Evolutionary conservation across 768 basidiomycete genomes (phyloP).

Genomic region (Tulasnella sp.): DNA sequence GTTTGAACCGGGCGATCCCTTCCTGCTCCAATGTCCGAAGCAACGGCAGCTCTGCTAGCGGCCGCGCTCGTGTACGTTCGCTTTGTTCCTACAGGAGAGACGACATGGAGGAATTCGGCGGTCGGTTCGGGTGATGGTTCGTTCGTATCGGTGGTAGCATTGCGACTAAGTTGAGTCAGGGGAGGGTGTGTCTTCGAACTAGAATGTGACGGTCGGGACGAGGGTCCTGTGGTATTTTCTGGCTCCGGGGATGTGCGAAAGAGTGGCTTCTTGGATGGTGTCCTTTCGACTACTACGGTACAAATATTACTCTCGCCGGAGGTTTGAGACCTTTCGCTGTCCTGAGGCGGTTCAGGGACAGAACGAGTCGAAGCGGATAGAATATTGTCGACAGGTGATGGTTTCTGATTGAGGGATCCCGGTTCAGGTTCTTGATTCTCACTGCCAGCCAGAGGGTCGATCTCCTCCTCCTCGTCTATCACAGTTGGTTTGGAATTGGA

Average conservation of each 20-base stretch:
- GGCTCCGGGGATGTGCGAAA: neutral
- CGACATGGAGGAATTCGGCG: constrained; percentile 14
- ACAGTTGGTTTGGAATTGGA: neutral
- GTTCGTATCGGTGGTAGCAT: neutral
- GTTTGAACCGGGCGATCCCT: neutral
- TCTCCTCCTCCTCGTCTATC: neutral
- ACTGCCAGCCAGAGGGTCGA: neutral
- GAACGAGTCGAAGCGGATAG: neutral
- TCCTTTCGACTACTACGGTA: neutral
- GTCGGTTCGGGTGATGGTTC: neutral
- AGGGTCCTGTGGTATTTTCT: too few relatives aligned
- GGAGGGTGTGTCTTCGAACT: neutral
- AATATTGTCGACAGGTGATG: neutral
- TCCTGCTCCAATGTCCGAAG: neutral
- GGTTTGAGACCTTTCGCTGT: neutral
- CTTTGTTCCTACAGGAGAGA: constrained; percentile 1
- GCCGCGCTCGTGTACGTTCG: neutral
- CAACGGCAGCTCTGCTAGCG: neutral
- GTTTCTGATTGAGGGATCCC: neutral
- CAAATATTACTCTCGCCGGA: neutral
- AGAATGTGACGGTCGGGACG: neutral
- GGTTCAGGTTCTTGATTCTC: neutral
- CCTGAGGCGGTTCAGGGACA: neutral
- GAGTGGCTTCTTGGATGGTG: neutral
- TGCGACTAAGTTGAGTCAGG: neutral